Conservation (phyloP, 169 alveolate species). For the Babesia ovis region DNA sequence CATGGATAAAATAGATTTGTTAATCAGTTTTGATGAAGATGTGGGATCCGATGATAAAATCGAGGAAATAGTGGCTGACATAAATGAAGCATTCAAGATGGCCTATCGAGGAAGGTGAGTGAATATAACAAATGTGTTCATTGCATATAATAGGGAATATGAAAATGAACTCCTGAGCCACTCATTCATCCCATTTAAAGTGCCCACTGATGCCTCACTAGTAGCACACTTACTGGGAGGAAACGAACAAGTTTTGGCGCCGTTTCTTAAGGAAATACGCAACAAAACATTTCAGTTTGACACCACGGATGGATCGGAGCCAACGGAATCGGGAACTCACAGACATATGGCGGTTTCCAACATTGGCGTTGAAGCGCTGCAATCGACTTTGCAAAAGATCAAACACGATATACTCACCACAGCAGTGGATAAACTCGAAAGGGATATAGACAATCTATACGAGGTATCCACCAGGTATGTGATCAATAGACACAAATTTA, state of each 20-base stretch:
- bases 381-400: neutral
- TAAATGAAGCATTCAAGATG: neutral
- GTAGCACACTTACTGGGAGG: slow-evolving; percentile 46
- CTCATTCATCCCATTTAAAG: slow-evolving; percentile 4
- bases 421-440: slow-evolving; percentile 22
- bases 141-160: neutral
- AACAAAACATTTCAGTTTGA: slow-evolving; percentile 7
- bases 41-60: neutral
- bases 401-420: neutral
- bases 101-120: slow-evolving; percentile 33
- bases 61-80: neutral
- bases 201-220: slow-evolving; percentile 18
- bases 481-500: neutral
- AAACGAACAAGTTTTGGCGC: neutral
- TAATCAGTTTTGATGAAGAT: slow-evolving; percentile 19
- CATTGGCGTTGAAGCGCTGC: slow-evolving; percentile 16
- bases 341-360: neutral
- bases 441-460: slow-evolving; percentile 19
- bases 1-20: slow-evolving; percentile 13
- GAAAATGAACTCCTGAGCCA: neutral
- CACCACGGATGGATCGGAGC: too few relatives aligned
- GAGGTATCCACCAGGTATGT: slow-evolving; percentile 27
- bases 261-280: neutral
- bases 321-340: neutral
- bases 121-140: too few relatives aligned